These are phyloP conservation scores for Leccinum variicolor DNA, from an alignment of 768 basidiomycete species.

Conservation along the genomic window DNA sequence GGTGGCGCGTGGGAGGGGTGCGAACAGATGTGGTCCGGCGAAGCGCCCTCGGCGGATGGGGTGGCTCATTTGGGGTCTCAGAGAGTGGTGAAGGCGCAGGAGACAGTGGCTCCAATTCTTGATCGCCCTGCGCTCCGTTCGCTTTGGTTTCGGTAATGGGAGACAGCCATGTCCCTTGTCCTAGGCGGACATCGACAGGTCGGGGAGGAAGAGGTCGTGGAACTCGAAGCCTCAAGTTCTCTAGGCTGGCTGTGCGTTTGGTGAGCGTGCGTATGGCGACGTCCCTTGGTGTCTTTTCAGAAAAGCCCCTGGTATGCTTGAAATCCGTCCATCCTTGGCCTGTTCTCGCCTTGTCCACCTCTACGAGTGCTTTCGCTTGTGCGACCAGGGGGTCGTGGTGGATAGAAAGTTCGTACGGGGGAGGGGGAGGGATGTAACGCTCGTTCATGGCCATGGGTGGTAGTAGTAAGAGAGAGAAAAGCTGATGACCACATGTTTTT, in stretches of 20 bases:
- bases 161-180: not conserved
- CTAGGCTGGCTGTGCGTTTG: conserved; percentile 1
- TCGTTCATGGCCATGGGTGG: conserved; percentile 29
- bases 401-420: conserved; percentile 39
- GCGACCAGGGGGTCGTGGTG: conserved; percentile 19
- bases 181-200: conserved; percentile 7
- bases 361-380: conserved; percentile 47
- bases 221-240: conserved; percentile 1
- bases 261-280: not conserved
- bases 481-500: conserved; percentile 7
- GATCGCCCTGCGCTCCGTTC: not conserved
- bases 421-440: conserved; percentile 33
- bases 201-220: conserved; percentile 26
- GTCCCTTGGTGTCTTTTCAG: conserved; percentile 5
- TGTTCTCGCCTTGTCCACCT: not conserved
- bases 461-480: not conserved
- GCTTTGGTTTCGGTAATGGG: conserved; percentile 7
- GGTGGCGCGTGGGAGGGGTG: conserved; percentile 20
- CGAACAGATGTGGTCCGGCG: conserved; percentile 21
- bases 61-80: conserved; percentile 32
- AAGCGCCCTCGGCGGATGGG: conserved; percentile 28
- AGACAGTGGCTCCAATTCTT: conserved; percentile 10
- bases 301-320: conserved; percentile 7
- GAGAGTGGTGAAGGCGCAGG: conserved; percentile 34
- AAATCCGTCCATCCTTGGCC: conserved; percentile 15